These are phyloP conservation scores for Ceratobasidium sp. DNA, from an alignment of 1,284 basidiomycete species.

Conservation along the genomic window DNA sequence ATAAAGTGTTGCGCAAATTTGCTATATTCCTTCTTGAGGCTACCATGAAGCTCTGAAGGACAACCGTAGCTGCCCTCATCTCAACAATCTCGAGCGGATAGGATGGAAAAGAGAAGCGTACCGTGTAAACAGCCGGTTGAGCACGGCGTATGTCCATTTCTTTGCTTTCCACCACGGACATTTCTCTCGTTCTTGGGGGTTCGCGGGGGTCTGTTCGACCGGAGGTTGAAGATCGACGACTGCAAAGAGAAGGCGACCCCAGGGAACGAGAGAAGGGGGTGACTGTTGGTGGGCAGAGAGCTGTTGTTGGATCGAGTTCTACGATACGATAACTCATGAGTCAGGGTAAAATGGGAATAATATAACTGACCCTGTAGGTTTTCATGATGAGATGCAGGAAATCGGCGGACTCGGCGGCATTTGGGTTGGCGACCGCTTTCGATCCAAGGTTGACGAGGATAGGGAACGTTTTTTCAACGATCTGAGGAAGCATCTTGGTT, in stretches of 20 bases:
- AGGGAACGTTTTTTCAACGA: conserved; percentile 72
- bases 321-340: background rate
- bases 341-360: background rate
- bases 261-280: conserved; percentile 75
- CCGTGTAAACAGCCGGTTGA: conserved; percentile 78
- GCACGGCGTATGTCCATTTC: conserved; percentile 83
- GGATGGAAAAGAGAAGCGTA: conserved; percentile 48
- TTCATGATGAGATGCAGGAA: conserved; percentile 84
- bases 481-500: conserved; percentile 57
- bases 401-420: conserved; percentile 69
- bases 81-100: background rate
- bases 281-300: conserved; percentile 76
- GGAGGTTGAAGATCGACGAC: conserved; percentile 75
- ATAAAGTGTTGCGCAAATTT: conserved; percentile 80
- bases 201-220: conserved; percentile 66
- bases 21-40: conserved; percentile 71
- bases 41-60: conserved; percentile 78
- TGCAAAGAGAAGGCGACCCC: conserved; percentile 82
- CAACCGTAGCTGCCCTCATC: conserved; percentile 69
- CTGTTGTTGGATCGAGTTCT: conserved; percentile 73
- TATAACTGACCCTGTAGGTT: conserved; percentile 61
- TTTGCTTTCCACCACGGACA: conserved; percentile 88
- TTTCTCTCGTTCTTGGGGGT: conserved; percentile 74
- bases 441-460: conserved; percentile 71
- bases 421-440: conserved; percentile 60